Conservation (phyloP, 441 rosid genomes). For the Aquilaria agallochum region DNA sequence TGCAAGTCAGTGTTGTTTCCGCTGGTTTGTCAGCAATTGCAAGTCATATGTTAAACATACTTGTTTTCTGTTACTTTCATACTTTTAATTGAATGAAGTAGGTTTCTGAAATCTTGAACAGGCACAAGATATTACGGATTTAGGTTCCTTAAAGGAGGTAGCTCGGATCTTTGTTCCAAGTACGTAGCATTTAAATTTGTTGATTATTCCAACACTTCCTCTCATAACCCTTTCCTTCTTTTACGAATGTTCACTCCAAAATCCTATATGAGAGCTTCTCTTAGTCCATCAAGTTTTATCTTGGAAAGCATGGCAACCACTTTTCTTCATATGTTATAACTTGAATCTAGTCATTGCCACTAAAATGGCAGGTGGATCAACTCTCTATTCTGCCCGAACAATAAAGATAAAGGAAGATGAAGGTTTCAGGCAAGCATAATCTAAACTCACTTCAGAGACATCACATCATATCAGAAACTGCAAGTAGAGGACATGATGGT, state of each 20-base stretch:
- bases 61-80: too few relatives aligned
- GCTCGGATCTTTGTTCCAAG: conserved; percentile 87
- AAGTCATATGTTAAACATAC: too few relatives aligned
- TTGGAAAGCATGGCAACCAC: neutral
- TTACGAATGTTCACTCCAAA: too few relatives aligned
- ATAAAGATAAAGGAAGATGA: conserved; percentile 90
- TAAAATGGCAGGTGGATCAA: conserved; percentile 67
- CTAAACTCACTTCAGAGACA: neutral
- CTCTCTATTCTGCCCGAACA: conserved; percentile 73
- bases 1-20: too few relatives aligned
- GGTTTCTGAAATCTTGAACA: conserved; percentile 26
- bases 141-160: conserved; percentile 86
- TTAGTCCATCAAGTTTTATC: neutral
- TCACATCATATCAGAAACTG: neutral
- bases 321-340: conserved; percentile 13
- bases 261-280: neutral
- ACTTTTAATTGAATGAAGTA: neutral
- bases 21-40: too few relatives aligned
- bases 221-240: too few relatives aligned
- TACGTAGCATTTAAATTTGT: conserved; percentile 12
- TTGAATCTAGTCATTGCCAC: conserved; percentile 4
- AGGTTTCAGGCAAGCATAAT: conserved; percentile 57
- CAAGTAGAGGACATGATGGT: too few relatives aligned
- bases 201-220: neutral
- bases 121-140: conserved; percentile 80